phyloP scores from a whole-genome alignment of 2,329 filamentous ascomycete species.

The Penicillium rolfsii region DNA sequence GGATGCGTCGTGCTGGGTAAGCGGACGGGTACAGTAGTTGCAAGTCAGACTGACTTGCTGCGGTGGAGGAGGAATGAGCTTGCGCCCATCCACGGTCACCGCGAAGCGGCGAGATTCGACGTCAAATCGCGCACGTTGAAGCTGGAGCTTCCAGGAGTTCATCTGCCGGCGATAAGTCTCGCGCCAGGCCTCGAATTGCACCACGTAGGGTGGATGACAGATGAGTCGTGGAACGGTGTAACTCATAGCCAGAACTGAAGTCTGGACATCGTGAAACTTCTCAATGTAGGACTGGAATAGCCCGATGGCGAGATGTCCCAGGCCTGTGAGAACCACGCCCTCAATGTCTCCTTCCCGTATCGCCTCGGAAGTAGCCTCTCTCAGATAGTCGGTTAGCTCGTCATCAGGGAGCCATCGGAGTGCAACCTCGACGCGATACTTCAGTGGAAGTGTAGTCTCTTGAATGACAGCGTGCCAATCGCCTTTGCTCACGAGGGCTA shows the following conservation, averaged over 20 bases:
- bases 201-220: constrained; percentile 55
- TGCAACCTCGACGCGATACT: constrained; percentile 64
- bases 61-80: constrained; percentile 53
- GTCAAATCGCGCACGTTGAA: constrained; percentile 62
- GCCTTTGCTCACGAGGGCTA: constrained; percentile 62
- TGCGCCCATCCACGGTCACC: constrained; percentile 53
- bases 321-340: constrained; percentile 64
- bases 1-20: constrained; percentile 52
- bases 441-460: constrained; percentile 61
- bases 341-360: constrained; percentile 62
- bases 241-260: constrained; percentile 62
- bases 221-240: constrained; percentile 63
- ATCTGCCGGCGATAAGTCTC: constrained; percentile 64
- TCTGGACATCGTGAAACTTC: constrained; percentile 64
- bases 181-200: constrained; percentile 62
- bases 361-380: constrained; percentile 55
- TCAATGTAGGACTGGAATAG: constrained; percentile 64
- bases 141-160: constrained; percentile 64
- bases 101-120: constrained; percentile 60
- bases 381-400: constrained; percentile 56
- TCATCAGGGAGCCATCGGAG: constrained; percentile 55
- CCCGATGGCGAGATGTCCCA: constrained; percentile 60
- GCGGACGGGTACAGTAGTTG: constrained; percentile 61
- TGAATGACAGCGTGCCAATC: constrained; percentile 63
- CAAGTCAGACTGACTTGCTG: constrained; percentile 63